Conservation (phyloP, 768 basidiomycete species). For the Psilocybe sp. region DNA sequence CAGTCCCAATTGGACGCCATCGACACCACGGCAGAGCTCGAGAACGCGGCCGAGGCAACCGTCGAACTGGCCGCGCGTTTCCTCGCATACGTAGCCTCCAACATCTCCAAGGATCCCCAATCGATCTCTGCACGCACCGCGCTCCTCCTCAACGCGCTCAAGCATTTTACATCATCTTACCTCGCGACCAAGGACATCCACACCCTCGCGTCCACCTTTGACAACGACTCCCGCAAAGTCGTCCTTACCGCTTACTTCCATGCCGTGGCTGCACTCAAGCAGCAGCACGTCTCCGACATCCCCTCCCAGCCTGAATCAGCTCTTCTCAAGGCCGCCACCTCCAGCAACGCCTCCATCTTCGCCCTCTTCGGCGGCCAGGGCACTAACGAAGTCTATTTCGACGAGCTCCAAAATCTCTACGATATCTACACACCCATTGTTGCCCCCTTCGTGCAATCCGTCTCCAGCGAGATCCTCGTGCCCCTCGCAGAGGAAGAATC, state of each 20-base stretch:
- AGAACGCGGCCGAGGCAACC: conserved; percentile 59
- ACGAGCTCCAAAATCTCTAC: conserved; percentile 89
- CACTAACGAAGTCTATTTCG: conserved; percentile 96
- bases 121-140: conserved; percentile 51
- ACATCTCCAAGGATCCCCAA: conserved; percentile 53
- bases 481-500: conserved; percentile 65
- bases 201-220: conserved; percentile 71
- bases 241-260: conserved; percentile 79
- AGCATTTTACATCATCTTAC: conserved; percentile 75
- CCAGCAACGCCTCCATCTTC: conserved; percentile 74
- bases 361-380: conserved; percentile 98
- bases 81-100: conserved; percentile 70
- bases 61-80: conserved; percentile 83
- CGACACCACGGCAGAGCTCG: conserved; percentile 49
- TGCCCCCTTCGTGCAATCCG: conserved; percentile 58
- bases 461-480: conserved; percentile 65
- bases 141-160: conserved; percentile 72
- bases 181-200: conserved; percentile 78
- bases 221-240: conserved; percentile 70
- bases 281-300: conserved; percentile 47
- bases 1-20: conserved; percentile 56
- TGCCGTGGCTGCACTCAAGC: conserved; percentile 68
- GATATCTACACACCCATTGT: conserved; percentile 91
- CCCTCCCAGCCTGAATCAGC: conserved; percentile 64
- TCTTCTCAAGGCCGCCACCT: conserved; percentile 58